Evolutionary conservation across 2,329 filamentous ascomycete species (phyloP), one percentile per base, ranked within the genome.

Genomic region (Cryphonectria carpinicola): DNA sequence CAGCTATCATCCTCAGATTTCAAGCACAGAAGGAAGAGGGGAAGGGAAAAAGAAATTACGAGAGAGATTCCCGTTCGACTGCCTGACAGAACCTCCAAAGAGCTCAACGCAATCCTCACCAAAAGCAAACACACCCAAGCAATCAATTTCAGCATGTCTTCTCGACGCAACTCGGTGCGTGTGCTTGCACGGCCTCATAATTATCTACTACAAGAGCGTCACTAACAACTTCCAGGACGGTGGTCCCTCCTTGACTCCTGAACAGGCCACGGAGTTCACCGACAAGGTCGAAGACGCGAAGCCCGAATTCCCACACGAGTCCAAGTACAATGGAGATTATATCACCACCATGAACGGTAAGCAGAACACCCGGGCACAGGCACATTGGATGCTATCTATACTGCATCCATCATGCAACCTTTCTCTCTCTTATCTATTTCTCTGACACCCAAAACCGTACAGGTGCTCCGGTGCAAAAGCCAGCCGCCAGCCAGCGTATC

Each of bases 401-500:
- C 22, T n/a, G 22, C 22, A 49, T n/a, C 22, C 54, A 7, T 11
- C 11, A 35, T 8, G 35, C 46, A 49, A 49, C 2, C 43, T 49
- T 8, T 17, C 43, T 49, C 14, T 8, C 43, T 49, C 6, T 7
- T 49, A 1, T 3, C 19, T 49, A 1, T 11, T 22, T 49, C 14
- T 19, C 54, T 58, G 25, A 58, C 54, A 58, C 25, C 5, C 10
- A n/a, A 39, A 6, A 13, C 6, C 4, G 52, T 10, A n/a, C 13
- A 69, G 67, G 67, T 37, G 67, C 67, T 8, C 67, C 67, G 8
- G 41, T 69, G 14, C 61, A 37, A 7, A 65, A 69, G 32, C 67
- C 67, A 39, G 62, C 61, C 52, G 35, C 67, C 37, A 69, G 67
- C 25, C 67, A 69, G 61, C 46, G 67, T 14, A 52, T 69, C 37